Conservation (phyloP, 2,329 filamentous ascomycete species). For the Sporothrix phasma region DNA sequence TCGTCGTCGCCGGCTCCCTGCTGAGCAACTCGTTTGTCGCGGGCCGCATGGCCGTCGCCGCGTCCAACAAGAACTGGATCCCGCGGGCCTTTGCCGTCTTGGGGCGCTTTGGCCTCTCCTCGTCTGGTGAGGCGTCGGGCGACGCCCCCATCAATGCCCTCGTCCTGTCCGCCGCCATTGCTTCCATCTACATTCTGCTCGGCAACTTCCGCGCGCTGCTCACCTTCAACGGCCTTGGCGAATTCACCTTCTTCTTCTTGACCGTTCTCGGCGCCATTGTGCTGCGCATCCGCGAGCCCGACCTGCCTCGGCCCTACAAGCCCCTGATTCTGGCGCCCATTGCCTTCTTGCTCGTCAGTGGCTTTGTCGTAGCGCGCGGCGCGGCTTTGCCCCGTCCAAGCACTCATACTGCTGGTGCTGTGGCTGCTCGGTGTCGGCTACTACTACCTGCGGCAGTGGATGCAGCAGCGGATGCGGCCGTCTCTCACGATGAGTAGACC, state of each 20-base stretch:
- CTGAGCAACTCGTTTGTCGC: slow-evolving; percentile 54
- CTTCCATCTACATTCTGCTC: slow-evolving; percentile 47
- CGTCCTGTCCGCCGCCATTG: slow-evolving; percentile 38
- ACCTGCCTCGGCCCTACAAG: slow-evolving; percentile 45
- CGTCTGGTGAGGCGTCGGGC: not conserved
- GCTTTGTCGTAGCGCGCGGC: slow-evolving; percentile 48
- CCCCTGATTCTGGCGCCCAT: slow-evolving; percentile 40
- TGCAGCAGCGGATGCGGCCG: not conserved
- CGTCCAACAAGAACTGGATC: slow-evolving; percentile 43
- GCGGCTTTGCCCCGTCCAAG: slow-evolving; percentile 49
- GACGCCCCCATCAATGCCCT: slow-evolving; percentile 48
- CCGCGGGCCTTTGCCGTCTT: slow-evolving; percentile 36
- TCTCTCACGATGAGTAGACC: not conserved
- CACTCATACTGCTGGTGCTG: slow-evolving; percentile 40
- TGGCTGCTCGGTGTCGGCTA: slow-evolving; percentile 42
- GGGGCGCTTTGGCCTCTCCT: slow-evolving; percentile 31
- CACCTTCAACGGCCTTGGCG: slow-evolving; percentile 49
- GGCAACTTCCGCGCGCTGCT: slow-evolving; percentile 52
- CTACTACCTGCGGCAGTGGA: slow-evolving; percentile 14
- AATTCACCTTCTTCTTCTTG: slow-evolving; percentile 56
- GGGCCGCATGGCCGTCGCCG: slow-evolving; percentile 51
- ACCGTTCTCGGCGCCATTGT: slow-evolving; percentile 50
- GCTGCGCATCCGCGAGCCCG: slow-evolving; percentile 46
- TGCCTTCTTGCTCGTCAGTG: slow-evolving; percentile 47
- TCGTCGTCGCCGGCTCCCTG: slow-evolving; percentile 52